phyloP scores from a whole-genome alignment of 164 flowering plant species.

The Annona squamosa region DNA sequence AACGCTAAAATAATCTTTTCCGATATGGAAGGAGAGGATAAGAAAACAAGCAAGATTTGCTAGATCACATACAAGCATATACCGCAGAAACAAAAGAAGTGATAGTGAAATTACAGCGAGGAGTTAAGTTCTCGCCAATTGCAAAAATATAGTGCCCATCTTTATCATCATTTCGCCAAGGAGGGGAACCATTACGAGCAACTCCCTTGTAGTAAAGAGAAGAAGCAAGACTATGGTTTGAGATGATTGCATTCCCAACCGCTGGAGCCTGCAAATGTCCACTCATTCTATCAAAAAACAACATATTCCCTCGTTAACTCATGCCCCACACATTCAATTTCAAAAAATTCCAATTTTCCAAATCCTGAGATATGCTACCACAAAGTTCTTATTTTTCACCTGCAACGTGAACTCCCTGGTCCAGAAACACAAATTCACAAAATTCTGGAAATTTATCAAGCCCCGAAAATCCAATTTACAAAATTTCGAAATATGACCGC shows the following conservation, averaged over 20 bases:
- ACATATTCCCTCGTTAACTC: not conserved
- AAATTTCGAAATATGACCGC: not conserved
- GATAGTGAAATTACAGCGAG: conserved; percentile 51
- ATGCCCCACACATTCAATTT: not conserved
- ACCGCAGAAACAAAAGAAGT: not conserved
- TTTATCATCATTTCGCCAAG: conserved; percentile 86
- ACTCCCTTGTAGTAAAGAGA: conserved; percentile 40
- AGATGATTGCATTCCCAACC: conserved; percentile 34
- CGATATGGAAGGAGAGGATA: not conserved
- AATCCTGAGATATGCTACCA: not conserved
- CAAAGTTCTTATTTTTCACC: not conserved
- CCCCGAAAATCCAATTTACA: not conserved
- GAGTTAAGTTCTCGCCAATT: conserved; percentile 67
- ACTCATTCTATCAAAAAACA: not conserved
- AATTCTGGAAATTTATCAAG: not conserved
- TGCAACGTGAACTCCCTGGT: not conserved
- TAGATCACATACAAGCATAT: not conserved
- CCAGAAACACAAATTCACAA: not conserved
- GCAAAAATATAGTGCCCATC: conserved; percentile 80
- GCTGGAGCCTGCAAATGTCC: conserved; percentile 38
- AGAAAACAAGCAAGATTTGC: not conserved
- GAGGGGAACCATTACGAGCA: conserved; percentile 64
- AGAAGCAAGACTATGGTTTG: conserved; percentile 32
- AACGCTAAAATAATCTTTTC: not conserved
- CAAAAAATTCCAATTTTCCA: not conserved